A percentile compares a stretch with the other conserved stretches of the same genome.
These are phyloP conservation scores for Aureobasidium vineae DNA, from an alignment of 2,329 filamentous ascomycete species.

Conservation along the genomic window DNA sequence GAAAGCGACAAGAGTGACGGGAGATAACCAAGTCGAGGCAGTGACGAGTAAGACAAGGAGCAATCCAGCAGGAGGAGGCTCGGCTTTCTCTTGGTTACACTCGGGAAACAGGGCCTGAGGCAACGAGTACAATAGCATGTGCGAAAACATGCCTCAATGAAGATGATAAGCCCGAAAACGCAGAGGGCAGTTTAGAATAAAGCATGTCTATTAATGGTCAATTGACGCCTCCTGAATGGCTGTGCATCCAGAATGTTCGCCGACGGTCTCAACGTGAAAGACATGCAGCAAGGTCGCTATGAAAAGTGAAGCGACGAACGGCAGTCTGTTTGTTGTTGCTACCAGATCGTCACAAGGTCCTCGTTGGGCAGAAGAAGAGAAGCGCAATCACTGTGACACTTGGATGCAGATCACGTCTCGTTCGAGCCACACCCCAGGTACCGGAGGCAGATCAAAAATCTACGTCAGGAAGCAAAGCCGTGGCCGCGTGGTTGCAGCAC, in stretches of 20 bases:
- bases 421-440: slow-evolving; percentile 18
- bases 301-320: not conserved
- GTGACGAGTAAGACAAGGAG: slow-evolving; percentile 42
- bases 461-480: slow-evolving; percentile 10
- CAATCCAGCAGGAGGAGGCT: slow-evolving; percentile 89
- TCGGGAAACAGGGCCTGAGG: slow-evolving; percentile 17
- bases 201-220: not conserved
- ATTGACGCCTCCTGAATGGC: not conserved
- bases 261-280: not conserved
- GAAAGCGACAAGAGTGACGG: slow-evolving; percentile 20
- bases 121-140: not conserved
- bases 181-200: not conserved
- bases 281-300: not conserved
- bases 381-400: not conserved
- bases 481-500: not conserved
- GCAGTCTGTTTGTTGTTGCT: not conserved
- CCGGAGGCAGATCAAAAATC: slow-evolving; percentile 15
- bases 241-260: not conserved
- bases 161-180: not conserved
- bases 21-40: slow-evolving; percentile 20
- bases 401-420: slow-evolving; percentile 9
- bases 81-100: slow-evolving; percentile 92
- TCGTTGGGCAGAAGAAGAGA: not conserved
- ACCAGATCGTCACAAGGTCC: not conserved
- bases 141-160: not conserved